Base-by-base conservation (phyloP, 345 rosid species). In the Leavenworthia alabamica region DNA sequence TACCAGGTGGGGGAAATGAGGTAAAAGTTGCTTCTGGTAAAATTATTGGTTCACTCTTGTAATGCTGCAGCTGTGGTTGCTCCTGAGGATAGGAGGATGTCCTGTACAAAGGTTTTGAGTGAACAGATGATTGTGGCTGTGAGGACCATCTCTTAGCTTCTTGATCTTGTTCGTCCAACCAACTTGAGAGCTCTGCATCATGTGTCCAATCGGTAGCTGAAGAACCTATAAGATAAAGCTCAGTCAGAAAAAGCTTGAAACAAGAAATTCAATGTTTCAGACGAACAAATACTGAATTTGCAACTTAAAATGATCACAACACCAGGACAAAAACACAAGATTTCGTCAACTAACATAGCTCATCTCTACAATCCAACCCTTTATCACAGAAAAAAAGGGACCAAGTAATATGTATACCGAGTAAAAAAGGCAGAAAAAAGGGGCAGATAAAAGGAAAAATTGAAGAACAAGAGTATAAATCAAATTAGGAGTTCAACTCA, bases 111-210 rank as follows among this genome's bases (percentile, higher is more conserved):
- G 90, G 87, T 42, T 82, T 86, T 44, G 85, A 70, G 31, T 86
- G 87, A 20, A 75, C 62, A 57, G 81, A 73, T 55, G 80, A 62
- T 22, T 84, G 89, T 40, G 97, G 96, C 67, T 84, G 88, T 20
- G 98, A 89, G 19, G 90, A 88, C 99, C 97, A 94, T 74, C 93
- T 82, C 76, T 83, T 90, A 63, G 73, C 73, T 51, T 90, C 96
- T 72, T 82, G 81, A 42, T 39, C 58, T 67, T 70, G 80, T 68
- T 85, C 99, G 35, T 84, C 97, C 46, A 83, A 40, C 96, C 96
- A 88, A 68, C 65, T 77, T 40, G 75, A 24, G 57, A 76, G 77
- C 33, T 90, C 97, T 46, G 81, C 90, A 64, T 88, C 97, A 36
- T 86, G 90, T 14, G 89, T 77, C 99, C 97, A 83, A 7, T 89